These are phyloP conservation scores for Thermothelomyces thermophilus DNA, from an alignment of 2,329 filamentous ascomycete genomes.

Conservation along the genomic window DNA sequence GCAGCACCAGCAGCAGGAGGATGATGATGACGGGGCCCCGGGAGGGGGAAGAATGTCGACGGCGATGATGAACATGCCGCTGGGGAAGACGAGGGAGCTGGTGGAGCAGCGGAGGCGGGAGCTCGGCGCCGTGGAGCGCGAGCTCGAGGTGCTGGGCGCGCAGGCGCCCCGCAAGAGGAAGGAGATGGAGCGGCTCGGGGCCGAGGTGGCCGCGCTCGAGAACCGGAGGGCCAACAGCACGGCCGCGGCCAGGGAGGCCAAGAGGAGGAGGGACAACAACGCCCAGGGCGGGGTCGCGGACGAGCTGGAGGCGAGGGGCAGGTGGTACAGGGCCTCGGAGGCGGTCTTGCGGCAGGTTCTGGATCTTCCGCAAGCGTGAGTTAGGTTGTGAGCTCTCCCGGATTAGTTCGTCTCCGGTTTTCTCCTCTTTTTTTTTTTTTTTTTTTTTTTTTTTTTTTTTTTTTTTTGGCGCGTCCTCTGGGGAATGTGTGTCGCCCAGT, in stretches of 20 bases:
- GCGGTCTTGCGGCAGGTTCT: constrained; percentile 55
- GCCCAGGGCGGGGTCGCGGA: constrained; percentile 60
- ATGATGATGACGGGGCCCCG: background rate
- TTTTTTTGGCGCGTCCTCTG: no score
- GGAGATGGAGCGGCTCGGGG: constrained; percentile 59
- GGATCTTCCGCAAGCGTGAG: constrained; percentile 41
- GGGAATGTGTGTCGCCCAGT: no score
- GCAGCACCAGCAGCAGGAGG: no score
- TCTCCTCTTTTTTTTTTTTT: background rate
- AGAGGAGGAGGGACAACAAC: constrained; percentile 58
- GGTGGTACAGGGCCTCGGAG: constrained; percentile 70
- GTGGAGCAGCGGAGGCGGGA: constrained; percentile 46
- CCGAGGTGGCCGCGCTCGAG: constrained; percentile 63
- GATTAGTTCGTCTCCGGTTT: background rate
- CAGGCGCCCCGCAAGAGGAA: constrained; percentile 59
- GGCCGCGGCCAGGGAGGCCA: constrained; percentile 64
- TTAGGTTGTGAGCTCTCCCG: background rate
- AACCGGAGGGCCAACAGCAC: constrained; percentile 58
- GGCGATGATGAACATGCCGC: constrained; percentile 44
- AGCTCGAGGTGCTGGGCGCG: constrained; percentile 56
- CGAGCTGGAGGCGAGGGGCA: constrained; percentile 66
- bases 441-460: no score
- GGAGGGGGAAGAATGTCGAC: background rate
- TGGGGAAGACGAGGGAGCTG: constrained; percentile 50
- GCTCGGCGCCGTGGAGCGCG: constrained; percentile 51